Conservation (phyloP, 1,284 basidiomycete species). For the Melampsora americana region DNA sequence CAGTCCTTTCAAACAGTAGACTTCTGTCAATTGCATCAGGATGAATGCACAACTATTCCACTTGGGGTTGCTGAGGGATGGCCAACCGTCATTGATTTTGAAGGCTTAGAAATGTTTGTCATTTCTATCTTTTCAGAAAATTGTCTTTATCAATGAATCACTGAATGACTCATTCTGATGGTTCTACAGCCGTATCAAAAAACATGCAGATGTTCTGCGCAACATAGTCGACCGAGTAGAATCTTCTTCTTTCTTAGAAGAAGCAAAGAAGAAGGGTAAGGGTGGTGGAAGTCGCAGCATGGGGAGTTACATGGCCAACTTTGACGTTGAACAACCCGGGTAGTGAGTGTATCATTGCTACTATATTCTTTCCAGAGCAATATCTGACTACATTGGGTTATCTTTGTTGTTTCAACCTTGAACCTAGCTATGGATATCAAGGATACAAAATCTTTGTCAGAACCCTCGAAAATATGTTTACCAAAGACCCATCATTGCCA, state of each 20-base stretch:
- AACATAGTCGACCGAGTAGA: no score
- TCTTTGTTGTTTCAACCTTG: no score
- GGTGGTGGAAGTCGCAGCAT: neutral
- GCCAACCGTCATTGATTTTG: slow-evolving; percentile 6
- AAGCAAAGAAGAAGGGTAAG: neutral
- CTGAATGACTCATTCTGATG: no score
- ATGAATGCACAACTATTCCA: neutral
- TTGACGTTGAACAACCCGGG: slow-evolving; percentile 10
- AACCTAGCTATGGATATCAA: slow-evolving; percentile 2
- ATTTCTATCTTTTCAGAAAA: neutral
- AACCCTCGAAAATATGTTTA: neutral
- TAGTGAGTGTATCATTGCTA: neutral
- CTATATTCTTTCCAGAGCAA: neutral
- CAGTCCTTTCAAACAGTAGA: no score
- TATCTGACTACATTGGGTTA: neutral
- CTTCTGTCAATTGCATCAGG: neutral
- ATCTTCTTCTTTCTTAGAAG: no score
- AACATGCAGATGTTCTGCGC: no score
- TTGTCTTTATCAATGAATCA: no score
- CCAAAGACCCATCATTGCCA: neutral
- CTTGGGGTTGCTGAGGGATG: neutral
- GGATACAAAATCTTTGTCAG: neutral
- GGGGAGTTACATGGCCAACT: neutral
- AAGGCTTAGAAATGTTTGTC: neutral
- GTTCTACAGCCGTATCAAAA: no score